A percentile compares a stretch with the other conserved stretches of the same genome.
phyloP scores from a whole-genome alignment of 2,329 filamentous ascomycete species.

The Akanthomyces uredinophilus region DNA sequence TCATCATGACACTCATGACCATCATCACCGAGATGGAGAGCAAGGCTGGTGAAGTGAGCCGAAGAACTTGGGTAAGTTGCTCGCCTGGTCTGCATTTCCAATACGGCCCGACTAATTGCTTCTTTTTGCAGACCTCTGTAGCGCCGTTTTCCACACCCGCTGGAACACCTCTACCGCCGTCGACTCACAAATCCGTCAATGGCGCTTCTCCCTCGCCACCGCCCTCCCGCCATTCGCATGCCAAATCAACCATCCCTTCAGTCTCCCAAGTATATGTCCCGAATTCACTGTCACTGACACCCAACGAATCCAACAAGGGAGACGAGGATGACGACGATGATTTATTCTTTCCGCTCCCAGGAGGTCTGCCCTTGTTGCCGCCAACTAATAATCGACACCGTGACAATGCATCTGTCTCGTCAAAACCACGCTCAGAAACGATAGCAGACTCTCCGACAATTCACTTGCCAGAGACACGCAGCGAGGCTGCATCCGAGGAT shows the following conservation, averaged over 20 bases:
- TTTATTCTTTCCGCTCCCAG: slow-evolving; percentile 12
- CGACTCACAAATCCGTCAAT: neutral
- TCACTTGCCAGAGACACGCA: neutral
- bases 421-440: slow-evolving; percentile 1
- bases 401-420: slow-evolving; percentile 1
- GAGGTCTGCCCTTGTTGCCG: slow-evolving; percentile 11
- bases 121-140: slow-evolving; percentile 3
- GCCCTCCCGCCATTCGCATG: slow-evolving; percentile 6
- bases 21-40: slow-evolving; percentile 83
- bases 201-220: slow-evolving; percentile 9
- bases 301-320: slow-evolving; percentile 12
- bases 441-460: neutral
- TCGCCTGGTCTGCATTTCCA: neutral
- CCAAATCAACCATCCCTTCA: slow-evolving; percentile 1
- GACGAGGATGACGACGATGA: slow-evolving; percentile 11
- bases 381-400: neutral
- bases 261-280: neutral
- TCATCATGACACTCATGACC: slow-evolving; percentile 66
- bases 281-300: slow-evolving; percentile 3
- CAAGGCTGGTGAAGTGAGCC: slow-evolving; percentile 76
- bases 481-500: slow-evolving; percentile 22
- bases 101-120: neutral
- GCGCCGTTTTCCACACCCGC: slow-evolving; percentile 1
- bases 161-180: neutral
- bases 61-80: slow-evolving; percentile 63